Evolutionary conservation across 1,139 yeast species (phyloP).

Genomic region (Dujonia santamariae): DNA sequence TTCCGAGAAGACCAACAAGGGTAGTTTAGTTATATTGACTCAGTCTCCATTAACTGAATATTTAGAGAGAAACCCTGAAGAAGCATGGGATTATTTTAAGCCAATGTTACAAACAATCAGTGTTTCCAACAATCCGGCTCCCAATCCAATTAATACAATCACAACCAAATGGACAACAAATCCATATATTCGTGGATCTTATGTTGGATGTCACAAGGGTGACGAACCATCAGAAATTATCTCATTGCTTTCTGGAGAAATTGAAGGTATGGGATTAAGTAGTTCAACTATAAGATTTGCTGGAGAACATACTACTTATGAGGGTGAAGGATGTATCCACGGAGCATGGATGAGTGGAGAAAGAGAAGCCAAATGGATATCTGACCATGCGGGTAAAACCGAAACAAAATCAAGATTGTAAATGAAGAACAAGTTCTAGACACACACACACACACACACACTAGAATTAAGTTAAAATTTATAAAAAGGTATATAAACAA

Average conservation of each 20-base stretch:
- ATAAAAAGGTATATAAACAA: too few species aligned
- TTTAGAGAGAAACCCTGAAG: slow-evolving; percentile 31
- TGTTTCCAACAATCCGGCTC: slow-evolving; percentile 22
- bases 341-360: slow-evolving; percentile 72
- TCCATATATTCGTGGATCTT: slow-evolving; percentile 70
- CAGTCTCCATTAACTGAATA: slow-evolving; percentile 68
- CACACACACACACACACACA: too few species aligned
- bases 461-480: too few species aligned
- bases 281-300: slow-evolving; percentile 63
- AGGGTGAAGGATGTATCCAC: slow-evolving; percentile 85
- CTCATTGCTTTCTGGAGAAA: slow-evolving; percentile 47
- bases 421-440: too few species aligned
- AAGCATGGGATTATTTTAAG: slow-evolving; percentile 39
- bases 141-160: slow-evolving; percentile 48
- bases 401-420: too few species aligned
- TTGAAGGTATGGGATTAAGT: slow-evolving; percentile 47
- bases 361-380: slow-evolving; percentile 60
- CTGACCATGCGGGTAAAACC: slow-evolving; percentile 15
- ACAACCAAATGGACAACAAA: slow-evolving; percentile 70
- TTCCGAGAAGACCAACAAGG: slow-evolving; percentile 16
- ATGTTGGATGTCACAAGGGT: slow-evolving; percentile 63
- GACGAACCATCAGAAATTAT: slow-evolving; percentile 66
- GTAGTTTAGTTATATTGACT: slow-evolving; percentile 55
- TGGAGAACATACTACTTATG: slow-evolving; percentile 76
- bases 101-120: slow-evolving; percentile 35